These are phyloP conservation scores for Microbotryomycetes sp. DNA, from an alignment of 1,284 basidiomycete genomes.

Conservation along the genomic window DNA sequence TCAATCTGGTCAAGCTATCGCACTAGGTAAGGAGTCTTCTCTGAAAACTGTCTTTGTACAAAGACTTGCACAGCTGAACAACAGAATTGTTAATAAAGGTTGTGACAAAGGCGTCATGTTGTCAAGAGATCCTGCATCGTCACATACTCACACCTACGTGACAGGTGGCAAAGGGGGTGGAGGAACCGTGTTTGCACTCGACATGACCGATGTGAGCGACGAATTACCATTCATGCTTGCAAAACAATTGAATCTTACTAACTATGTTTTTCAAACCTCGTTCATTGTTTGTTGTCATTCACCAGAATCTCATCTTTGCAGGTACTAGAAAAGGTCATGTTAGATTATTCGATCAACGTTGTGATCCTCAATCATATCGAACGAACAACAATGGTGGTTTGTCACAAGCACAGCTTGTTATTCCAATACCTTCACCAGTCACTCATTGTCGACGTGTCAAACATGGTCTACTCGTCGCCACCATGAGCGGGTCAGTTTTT, in stretches of 20 bases:
- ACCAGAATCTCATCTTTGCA: conserved; percentile 21
- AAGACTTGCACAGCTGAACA: background rate
- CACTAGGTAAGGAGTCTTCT: conserved; percentile 15
- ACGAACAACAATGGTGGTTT: background rate
- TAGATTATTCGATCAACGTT: conserved; percentile 14
- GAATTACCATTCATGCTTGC: background rate
- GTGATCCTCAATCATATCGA: background rate
- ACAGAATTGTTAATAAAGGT: conserved; percentile 2
- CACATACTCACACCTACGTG: conserved; percentile 11
- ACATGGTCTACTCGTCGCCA: conserved; percentile 8
- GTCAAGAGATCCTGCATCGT: conserved; percentile 7
- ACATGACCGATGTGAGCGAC: conserved; percentile 19
- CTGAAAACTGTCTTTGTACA: no score
- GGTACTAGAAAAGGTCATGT: conserved; percentile 20
- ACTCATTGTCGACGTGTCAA: background rate
- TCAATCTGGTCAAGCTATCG: conserved; percentile 16
- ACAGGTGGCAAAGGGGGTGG: conserved; percentile 24
- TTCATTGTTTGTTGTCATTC: background rate
- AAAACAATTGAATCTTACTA: no score
- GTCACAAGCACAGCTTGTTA: background rate
- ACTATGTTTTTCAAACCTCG: background rate
- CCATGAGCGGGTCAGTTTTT: conserved; percentile 19
- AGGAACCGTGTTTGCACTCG: conserved; percentile 31
- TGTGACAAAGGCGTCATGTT: conserved; percentile 27
- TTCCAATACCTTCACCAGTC: background rate